phyloP scores from a whole-genome alignment of 1,139 yeast genomes.

The Pneumocystis carinii region DNA sequence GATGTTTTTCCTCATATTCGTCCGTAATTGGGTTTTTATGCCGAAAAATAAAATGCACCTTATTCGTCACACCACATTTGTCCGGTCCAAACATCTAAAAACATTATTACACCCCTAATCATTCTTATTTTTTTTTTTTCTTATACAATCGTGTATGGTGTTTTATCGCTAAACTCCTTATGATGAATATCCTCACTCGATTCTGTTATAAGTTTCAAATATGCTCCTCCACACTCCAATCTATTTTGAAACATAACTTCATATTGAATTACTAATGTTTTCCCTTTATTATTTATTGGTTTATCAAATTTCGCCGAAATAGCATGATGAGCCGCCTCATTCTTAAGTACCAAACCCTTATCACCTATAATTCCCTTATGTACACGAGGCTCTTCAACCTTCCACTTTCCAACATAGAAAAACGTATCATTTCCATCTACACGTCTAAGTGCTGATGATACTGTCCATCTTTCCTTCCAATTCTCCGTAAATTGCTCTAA shows the following conservation, averaged over 20 bases:
- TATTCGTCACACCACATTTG: conserved; percentile 65
- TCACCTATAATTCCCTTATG: conserved; percentile 49
- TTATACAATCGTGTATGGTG: conserved; percentile 49
- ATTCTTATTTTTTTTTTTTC: background rate
- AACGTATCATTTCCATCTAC: conserved; percentile 30
- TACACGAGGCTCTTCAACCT: conserved; percentile 41
- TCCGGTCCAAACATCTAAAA: conserved; percentile 79
- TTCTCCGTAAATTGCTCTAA: conserved; percentile 53
- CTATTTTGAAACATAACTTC: conserved; percentile 74
- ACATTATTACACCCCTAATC: background rate
- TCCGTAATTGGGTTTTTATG: conserved; percentile 44
- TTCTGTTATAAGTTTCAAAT: conserved; percentile 54
- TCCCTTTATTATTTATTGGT: conserved; percentile 41
- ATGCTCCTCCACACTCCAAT: conserved; percentile 76
- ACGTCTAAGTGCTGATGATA: conserved; percentile 41
- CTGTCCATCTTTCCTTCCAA: conserved; percentile 37
- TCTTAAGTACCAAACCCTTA: conserved; percentile 57
- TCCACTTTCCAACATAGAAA: conserved; percentile 61
- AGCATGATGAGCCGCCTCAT: conserved; percentile 68
- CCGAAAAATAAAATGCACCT: conserved; percentile 59
- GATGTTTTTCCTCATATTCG: conserved; percentile 50
- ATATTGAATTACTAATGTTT: conserved; percentile 69
- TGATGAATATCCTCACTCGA: conserved; percentile 28
- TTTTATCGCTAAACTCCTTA: conserved; percentile 39
- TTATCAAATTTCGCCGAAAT: conserved; percentile 45